A percentile compares a stretch with the other conserved stretches of the same genome.
These are phyloP conservation scores for Flueggea neowawraea DNA, from an alignment of 441 rosid species.

Conservation along the genomic window DNA sequence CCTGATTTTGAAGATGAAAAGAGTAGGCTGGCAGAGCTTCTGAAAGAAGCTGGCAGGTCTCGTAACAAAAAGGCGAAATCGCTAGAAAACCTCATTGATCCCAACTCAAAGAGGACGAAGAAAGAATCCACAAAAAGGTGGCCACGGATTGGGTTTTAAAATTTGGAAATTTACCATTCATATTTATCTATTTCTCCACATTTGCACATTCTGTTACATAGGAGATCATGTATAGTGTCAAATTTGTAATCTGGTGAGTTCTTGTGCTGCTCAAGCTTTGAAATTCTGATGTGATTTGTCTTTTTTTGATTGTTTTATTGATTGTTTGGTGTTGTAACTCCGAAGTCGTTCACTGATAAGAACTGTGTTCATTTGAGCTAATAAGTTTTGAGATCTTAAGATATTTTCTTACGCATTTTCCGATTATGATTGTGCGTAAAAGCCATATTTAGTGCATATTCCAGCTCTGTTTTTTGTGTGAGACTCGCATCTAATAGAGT, in stretches of 20 bases:
- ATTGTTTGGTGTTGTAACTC: constrained; percentile 33
- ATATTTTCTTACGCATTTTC: constrained; percentile 2
- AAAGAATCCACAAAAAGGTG: constrained; percentile 78
- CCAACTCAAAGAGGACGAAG: constrained; percentile 74
- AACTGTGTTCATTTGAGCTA: constrained; percentile 25
- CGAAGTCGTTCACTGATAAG: constrained; percentile 20
- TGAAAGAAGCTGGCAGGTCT: constrained; percentile 92
- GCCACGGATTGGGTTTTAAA: constrained; percentile 87
- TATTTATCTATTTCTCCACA: constrained; percentile 14
- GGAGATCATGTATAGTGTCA: constrained; percentile 47
- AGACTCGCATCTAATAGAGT: too few species aligned
- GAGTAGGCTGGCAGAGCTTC: constrained; percentile 85
- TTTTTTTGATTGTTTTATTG: constrained; percentile 12
- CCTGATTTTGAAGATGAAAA: constrained; percentile 97
- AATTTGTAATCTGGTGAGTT: constrained; percentile 30
- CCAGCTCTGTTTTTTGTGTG: too few species aligned
- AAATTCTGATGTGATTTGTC: constrained; percentile 12
- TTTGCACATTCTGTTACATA: constrained; percentile 43
- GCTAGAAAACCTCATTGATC: constrained; percentile 87
- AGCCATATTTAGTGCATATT: too few species aligned
- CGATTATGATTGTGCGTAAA: too few species aligned
- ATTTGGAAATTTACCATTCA: constrained; percentile 29
- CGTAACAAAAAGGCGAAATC: constrained; percentile 93
- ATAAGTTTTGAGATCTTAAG: constrained; percentile 20
- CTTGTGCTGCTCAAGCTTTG: constrained; percentile 19